A percentile compares a stretch with the other conserved stretches of the same genome.
These are phyloP conservation scores for Mucor ambiguus DNA, from an alignment of 371 early-diverging fungal species.

Conservation along the genomic window DNA sequence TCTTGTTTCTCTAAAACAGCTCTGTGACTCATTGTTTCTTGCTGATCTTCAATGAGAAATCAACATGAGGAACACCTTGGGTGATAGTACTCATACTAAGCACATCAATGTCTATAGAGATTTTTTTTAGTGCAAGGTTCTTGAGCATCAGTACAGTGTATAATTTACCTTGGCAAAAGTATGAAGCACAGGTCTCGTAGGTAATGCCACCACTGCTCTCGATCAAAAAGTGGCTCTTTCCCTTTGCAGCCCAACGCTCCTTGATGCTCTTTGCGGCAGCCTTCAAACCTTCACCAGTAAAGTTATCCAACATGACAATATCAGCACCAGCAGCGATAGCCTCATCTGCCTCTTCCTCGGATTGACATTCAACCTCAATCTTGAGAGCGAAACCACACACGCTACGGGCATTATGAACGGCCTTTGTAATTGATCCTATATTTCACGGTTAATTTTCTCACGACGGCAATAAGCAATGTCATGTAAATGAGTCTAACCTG, in stretches of 20 bases:
- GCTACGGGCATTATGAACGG: slow-evolving; percentile 78
- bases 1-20: not conserved
- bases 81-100: slow-evolving; percentile 92
- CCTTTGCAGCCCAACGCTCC: slow-evolving; percentile 65
- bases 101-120: slow-evolving; percentile 79
- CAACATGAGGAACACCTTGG: slow-evolving; percentile 94
- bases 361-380: slow-evolving; percentile 96
- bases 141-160: not conserved
- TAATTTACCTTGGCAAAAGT: slow-evolving; percentile 76
- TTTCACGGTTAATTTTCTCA: slow-evolving; percentile 3
- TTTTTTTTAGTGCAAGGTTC: not conserved
- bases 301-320: slow-evolving; percentile 94
- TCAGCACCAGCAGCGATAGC: slow-evolving; percentile 97
- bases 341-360: slow-evolving; percentile 92
- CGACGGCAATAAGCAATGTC: not conserved
- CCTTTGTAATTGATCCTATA: slow-evolving; percentile 79
- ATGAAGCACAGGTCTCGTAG: slow-evolving; percentile 78
- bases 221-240: slow-evolving; percentile 75
- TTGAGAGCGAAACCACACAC: slow-evolving; percentile 93
- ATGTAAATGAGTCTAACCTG: slow-evolving; percentile 53
- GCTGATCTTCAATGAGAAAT: slow-evolving; percentile 92
- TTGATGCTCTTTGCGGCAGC: slow-evolving; percentile 74
- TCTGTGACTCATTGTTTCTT: slow-evolving; percentile 28
- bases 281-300: slow-evolving; percentile 65
- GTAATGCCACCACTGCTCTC: slow-evolving; percentile 97